Evolutionary conservation across 352 stramenopile genomes (phyloP).

Genomic region (Lagenidium giganteum): DNA sequence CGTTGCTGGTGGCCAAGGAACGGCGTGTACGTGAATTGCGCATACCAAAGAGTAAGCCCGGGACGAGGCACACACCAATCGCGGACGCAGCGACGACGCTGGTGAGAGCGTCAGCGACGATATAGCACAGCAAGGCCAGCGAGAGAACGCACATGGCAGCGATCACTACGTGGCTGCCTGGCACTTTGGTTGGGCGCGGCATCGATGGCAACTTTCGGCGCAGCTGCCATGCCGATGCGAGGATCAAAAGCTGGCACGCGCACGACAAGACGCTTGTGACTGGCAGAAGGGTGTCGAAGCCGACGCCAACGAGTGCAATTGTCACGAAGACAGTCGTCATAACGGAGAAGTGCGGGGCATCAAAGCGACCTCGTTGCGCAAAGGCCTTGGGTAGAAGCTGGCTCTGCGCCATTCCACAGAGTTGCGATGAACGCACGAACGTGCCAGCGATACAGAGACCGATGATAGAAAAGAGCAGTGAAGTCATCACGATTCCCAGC

Average conservation of each 20-base stretch:
- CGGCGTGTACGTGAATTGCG: too few species aligned
- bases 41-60: conserved; percentile 26
- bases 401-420: conserved; percentile 58
- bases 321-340: conserved; percentile 9
- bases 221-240: conserved; percentile 81
- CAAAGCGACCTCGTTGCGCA: conserved; percentile 28
- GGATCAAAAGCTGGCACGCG: conserved; percentile 74
- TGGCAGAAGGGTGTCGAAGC: conserved; percentile 48
- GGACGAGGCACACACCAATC: conserved; percentile 28
- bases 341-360: conserved; percentile 18
- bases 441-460: conserved; percentile 87
- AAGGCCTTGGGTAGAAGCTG: conserved; percentile 75
- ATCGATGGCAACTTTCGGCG: conserved; percentile 44
- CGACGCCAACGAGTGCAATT: conserved; percentile 8
- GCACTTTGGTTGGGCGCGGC: conserved; percentile 31
- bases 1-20: too few species aligned
- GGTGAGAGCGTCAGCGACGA: conserved; percentile 37
- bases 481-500: conserved; percentile 67
- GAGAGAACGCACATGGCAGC: conserved; percentile 23
- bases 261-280: conserved; percentile 83
- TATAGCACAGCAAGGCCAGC: conserved; percentile 37
- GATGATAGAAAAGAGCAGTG: conserved; percentile 79
- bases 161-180: conserved; percentile 14
- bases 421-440: conserved; percentile 79
- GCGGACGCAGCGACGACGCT: conserved; percentile 21